Conservation (phyloP, 225 moss, liverwort and hornwort genomes). For the Thuidium tamariscinum region DNA sequence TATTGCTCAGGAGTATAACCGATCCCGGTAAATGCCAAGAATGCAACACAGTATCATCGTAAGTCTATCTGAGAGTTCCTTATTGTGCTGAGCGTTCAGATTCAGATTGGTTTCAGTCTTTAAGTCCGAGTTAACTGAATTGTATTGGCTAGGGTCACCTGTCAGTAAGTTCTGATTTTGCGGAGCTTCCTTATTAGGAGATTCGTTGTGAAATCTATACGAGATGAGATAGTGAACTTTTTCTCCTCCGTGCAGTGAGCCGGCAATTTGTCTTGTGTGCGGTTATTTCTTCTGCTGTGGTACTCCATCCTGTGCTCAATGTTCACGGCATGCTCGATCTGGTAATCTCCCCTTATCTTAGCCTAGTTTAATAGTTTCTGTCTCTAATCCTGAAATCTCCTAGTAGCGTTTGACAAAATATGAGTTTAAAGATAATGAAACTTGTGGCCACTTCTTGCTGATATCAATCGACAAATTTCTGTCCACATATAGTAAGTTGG, state of each 20-base stretch:
- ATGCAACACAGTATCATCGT: conserved; percentile 1
- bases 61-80: neutral
- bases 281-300: conserved; percentile 61
- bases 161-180: neutral
- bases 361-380: neutral
- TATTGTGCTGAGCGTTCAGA: neutral
- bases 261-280: conserved; percentile 84
- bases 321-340: conserved; percentile 70
- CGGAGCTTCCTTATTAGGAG: neutral
- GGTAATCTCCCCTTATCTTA: conserved; percentile 22
- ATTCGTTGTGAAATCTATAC: neutral
- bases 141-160: neutral
- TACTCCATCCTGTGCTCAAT: conserved; percentile 54
- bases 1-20: conserved; percentile 18
- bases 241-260: conserved; percentile 44
- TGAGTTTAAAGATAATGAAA: neutral
- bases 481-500: neutral
- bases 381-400: neutral
- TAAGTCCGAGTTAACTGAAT: neutral
- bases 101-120: neutral
- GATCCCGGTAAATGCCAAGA: neutral
- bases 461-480: neutral
- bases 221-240: neutral
- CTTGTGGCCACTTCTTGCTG: neutral
- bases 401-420: neutral